Percentiles rank a stretch among this genome's conserved stretches.
These are phyloP conservation scores for Salvia splendens DNA, from an alignment of 257 asterid species.

Conservation along the genomic window DNA sequence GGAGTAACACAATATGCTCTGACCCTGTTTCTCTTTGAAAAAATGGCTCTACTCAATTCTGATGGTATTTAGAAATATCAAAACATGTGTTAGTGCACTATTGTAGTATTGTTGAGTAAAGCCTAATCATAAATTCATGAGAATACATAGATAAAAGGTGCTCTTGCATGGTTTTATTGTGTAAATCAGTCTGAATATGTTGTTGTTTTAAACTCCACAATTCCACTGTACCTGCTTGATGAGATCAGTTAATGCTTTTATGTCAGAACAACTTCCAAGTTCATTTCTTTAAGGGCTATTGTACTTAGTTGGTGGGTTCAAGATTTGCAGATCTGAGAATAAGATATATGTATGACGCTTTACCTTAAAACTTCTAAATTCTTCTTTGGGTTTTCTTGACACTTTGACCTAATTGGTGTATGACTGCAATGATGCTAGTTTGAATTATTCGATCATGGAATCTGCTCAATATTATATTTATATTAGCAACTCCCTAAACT, in stretches of 20 bases:
- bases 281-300: background rate
- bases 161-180: background rate
- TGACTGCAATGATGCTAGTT: background rate
- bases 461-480: background rate
- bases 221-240: slow-evolving; percentile 11
- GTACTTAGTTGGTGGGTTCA: background rate
- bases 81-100: background rate
- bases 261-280: background rate
- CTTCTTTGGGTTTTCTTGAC: slow-evolving; percentile 16
- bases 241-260: background rate
- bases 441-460: background rate
- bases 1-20: slow-evolving; percentile 2
- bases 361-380: background rate
- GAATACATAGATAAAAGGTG: background rate
- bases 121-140: background rate
- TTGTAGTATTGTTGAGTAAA: background rate
- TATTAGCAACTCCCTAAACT: background rate
- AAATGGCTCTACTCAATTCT: background rate
- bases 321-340: no score
- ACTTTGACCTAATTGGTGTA: slow-evolving; percentile 3
- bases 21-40: background rate
- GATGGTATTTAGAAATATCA: background rate
- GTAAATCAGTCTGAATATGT: background rate
- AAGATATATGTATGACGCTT: background rate
- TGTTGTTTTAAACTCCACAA: background rate